Base-by-base conservation (phyloP, 768 basidiomycete genomes). In the Grammothele lineata region DNA sequence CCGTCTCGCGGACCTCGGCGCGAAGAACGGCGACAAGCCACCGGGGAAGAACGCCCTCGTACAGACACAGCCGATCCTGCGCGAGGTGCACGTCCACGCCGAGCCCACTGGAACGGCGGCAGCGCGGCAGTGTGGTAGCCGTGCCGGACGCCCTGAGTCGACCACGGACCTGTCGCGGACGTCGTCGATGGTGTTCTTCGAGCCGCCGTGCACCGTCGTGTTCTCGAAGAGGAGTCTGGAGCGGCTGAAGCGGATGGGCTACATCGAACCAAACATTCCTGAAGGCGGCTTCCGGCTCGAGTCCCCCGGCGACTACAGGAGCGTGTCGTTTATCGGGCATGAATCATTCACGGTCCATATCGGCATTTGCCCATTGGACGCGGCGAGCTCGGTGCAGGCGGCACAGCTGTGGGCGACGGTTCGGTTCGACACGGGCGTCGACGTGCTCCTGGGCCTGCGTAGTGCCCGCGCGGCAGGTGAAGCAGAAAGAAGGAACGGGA, bases 181-280 rank as follows among this genome's bases (percentile, higher is more conserved):
- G 8, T 27, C 48, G 10, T 51, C 50, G 8, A 41, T 51, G 26
- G 22, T 51, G 22, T 51, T 51, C 44, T 51, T 51, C 40, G 44
- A 51, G 30, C 44, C 50, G 17, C 50, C 50, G 12, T 51, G 50
- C 50, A 46, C 40, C 17, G 22, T 51, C 17, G 15, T 22, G 12
- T 14, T 46, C 23, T 30, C 50, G 5, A 3, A 14, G 26, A 18
- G 44, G 2, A 37, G 17, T 5, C 3, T 12, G 5, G 37, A 37
- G 8, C 17, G 25, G 17, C 45, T 51, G 14, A 19, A 10, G 8
- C 34, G 21, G 22, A 30, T 51, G 35, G 50, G 50, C 19, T 51
- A 24, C 30, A 32, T 40, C 34, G 25, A 26, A 12, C 27, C 45
- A n/a, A 35, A 38, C 18, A 32, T 45, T 12, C 44, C 44, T 0